Percentiles rank a stretch among this genome's conserved stretches.
These are phyloP conservation scores for Blepharisma undulans DNA, from an alignment of 169 alveolate species.

Conservation along the genomic window DNA sequence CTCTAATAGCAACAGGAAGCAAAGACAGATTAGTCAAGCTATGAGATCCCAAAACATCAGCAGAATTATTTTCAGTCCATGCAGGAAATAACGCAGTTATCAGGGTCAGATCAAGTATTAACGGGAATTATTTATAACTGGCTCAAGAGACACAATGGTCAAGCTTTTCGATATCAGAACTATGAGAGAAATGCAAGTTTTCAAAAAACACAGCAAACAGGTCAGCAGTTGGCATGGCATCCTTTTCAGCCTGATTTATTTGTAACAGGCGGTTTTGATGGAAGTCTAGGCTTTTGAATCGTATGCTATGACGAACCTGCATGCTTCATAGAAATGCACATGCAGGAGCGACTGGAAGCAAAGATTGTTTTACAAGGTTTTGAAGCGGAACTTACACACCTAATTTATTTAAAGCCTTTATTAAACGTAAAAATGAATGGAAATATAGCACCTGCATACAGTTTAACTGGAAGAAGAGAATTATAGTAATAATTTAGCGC, in stretches of 20 bases:
- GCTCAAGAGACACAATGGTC: constrained; percentile 73
- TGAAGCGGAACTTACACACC: constrained; percentile 55
- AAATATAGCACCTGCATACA: background rate
- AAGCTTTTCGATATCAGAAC: constrained; percentile 79
- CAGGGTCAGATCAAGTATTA: constrained; percentile 69
- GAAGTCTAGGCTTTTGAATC: constrained; percentile 70
- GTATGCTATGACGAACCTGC: constrained; percentile 53
- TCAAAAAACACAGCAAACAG: constrained; percentile 68
- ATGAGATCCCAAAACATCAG: constrained; percentile 81
- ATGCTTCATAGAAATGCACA: constrained; percentile 53
- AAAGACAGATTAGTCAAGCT: constrained; percentile 73
- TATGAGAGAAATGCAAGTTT: constrained; percentile 69
- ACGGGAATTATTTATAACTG: constrained; percentile 82
- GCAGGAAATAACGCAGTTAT: constrained; percentile 74
- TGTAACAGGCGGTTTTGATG: constrained; percentile 74
- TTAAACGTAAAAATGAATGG: background rate
- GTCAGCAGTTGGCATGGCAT: constrained; percentile 79
- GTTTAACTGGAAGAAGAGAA: background rate
- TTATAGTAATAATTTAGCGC: background rate
- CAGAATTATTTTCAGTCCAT: constrained; percentile 61
- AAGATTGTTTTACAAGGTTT: constrained; percentile 64
- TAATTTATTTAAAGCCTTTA: background rate
- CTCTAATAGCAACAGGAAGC: constrained; percentile 74
- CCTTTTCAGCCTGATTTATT: constrained; percentile 76
- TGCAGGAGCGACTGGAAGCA: constrained; percentile 72